Conservation (phyloP, 331 rosid species). For the Malus hybrid region DNA sequence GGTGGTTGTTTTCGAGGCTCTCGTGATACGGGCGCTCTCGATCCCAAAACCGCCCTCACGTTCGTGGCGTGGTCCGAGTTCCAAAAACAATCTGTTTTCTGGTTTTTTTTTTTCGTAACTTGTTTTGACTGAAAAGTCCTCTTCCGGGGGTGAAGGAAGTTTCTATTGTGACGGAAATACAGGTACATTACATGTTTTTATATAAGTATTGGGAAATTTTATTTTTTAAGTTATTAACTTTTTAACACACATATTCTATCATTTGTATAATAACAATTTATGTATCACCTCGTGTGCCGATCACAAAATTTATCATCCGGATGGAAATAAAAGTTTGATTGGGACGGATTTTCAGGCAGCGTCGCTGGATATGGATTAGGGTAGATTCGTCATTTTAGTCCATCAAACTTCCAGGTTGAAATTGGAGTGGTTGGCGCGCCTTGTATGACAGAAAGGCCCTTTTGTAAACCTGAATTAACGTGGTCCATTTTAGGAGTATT, state of each 20-base stretch:
- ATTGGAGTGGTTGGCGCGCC: conserved; percentile 8
- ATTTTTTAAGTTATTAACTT: too few relatives aligned
- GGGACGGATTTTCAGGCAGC: not conserved
- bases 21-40: conserved; percentile 24
- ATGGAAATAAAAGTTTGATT: not conserved
- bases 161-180: too few relatives aligned
- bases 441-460: conserved; percentile 13
- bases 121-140: conserved; percentile 22
- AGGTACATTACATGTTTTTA: too few relatives aligned
- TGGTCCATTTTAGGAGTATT: not conserved
- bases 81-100: conserved; percentile 6
- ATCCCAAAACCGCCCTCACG: conserved; percentile 19
- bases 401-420: not conserved
- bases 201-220: too few relatives aligned
- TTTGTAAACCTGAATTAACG: not conserved
- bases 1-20: conserved; percentile 5
- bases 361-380: not conserved
- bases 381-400: not conserved
- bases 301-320: not conserved
- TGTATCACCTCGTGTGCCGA: too few relatives aligned
- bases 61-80: conserved; percentile 22
- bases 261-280: too few relatives aligned
- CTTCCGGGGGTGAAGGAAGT: rapidly evolving
- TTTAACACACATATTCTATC: too few relatives aligned
- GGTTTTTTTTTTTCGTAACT: not conserved